Conservation (phyloP, 768 basidiomycete genomes). For the Suillus decipiens region DNA sequence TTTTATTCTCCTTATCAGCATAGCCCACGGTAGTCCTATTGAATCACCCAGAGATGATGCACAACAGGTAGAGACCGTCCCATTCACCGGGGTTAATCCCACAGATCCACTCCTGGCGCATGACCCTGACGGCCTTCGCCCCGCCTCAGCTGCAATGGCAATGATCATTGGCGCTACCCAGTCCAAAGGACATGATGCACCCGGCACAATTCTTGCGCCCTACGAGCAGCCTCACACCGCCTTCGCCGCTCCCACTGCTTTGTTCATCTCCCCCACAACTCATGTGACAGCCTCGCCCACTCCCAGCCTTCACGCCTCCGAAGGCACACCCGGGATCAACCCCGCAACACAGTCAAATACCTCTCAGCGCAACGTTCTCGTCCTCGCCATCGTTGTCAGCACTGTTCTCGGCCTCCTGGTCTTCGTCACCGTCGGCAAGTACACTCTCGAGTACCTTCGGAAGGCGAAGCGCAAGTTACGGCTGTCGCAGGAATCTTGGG, state of each 20-base stretch:
- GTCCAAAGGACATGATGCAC: constrained; percentile 6
- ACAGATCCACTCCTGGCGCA: not conserved
- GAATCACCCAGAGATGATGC: constrained; percentile 13
- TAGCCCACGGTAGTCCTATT: not conserved
- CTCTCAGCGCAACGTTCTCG: constrained; percentile 9
- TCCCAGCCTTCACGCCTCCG: constrained; percentile 13
- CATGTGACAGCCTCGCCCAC: not conserved
- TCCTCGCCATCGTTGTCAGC: constrained; percentile 19
- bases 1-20: not conserved
- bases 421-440: constrained; percentile 2
- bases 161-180: constrained; percentile 8
- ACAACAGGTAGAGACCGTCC: constrained; percentile 2
- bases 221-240: constrained; percentile 10
- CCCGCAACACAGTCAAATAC: constrained; percentile 12
- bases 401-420: constrained; percentile 18
- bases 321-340: constrained; percentile 13
- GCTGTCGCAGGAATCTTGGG: constrained; percentile 12
- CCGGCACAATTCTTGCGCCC: constrained; percentile 16
- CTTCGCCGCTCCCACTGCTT: not conserved
- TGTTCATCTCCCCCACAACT: not conserved
- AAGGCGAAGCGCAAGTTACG: constrained; percentile 8
- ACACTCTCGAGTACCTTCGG: not conserved
- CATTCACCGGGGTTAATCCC: not conserved
- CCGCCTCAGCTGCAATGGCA: constrained; percentile 10
- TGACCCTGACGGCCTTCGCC: constrained; percentile 6